Conservation (phyloP, 2,329 filamentous ascomycete species). For the Fusarium nelsonii region DNA sequence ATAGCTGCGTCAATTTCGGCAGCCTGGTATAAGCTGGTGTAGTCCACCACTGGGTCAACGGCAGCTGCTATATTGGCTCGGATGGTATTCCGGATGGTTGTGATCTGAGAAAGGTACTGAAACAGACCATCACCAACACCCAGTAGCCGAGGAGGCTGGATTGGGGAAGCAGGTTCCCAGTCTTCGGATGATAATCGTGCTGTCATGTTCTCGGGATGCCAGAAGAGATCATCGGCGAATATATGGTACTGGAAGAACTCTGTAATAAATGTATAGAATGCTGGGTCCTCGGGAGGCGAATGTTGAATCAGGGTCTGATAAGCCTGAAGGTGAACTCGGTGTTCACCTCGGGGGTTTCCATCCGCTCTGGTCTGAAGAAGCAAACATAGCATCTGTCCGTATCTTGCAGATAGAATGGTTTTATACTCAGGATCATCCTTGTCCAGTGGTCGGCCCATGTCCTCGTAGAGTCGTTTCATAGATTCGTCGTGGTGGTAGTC, state of each 20-base stretch:
- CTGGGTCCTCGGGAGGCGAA: constrained; percentile 71
- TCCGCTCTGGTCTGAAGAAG: constrained; percentile 69
- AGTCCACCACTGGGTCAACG: constrained; percentile 77
- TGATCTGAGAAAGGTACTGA: constrained; percentile 81
- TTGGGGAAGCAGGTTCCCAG: constrained; percentile 57
- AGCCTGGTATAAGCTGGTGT: constrained; percentile 77
- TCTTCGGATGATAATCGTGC: constrained; percentile 58
- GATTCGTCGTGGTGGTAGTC: constrained; percentile 68
- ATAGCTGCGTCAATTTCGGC: constrained; percentile 82
- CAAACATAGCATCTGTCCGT: constrained; percentile 73
- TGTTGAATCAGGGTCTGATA: constrained; percentile 78
- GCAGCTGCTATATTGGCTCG: constrained; percentile 72
- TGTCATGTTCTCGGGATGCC: constrained; percentile 57
- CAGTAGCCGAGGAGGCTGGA: constrained; percentile 70
- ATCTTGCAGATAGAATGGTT: constrained; percentile 65
- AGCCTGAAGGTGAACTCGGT: constrained; percentile 81
- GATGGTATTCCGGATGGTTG: constrained; percentile 79
- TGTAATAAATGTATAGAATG: constrained; percentile 73
- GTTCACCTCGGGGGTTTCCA: constrained; percentile 72
- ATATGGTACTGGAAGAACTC: constrained; percentile 90
- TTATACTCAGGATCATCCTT: constrained; percentile 60
- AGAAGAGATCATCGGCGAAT: constrained; percentile 72
- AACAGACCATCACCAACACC: constrained; percentile 88
- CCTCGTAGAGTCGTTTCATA: constrained; percentile 63
- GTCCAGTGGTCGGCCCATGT: constrained; percentile 58